Evolutionary conservation across 768 basidiomycete species (phyloP), one percentile per base, ranked within the genome.

Genomic region (Amanita molliuscula): DNA sequence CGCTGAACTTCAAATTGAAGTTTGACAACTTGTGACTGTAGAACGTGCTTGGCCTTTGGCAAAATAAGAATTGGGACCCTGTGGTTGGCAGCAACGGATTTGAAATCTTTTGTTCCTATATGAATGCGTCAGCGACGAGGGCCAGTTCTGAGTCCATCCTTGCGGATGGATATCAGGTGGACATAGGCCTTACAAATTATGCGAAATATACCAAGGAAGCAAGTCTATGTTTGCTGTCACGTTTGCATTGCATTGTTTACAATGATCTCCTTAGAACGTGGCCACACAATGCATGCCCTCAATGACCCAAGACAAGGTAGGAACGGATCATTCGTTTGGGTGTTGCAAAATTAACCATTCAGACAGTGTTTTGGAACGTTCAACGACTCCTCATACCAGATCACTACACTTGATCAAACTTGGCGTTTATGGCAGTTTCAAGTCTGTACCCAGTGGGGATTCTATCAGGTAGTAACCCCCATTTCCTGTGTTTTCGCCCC

Each of bases 371-470:
- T 94, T 58, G 91, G 92, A 4, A 88, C 90, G 0, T 82, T 73
- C 54, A 70, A 94, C 51, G 84, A 84, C 55, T 58, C 69, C 3
- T 71, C 80, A 56, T 95, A 77, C 65, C 72, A 74, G 55, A 69
- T 73, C 10, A 79, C 75, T 1, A 76, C 74, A 9, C 62, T 91
- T 6, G 72, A 79, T 50, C 77, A 89, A 57, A 75, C 74, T 4
- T 97, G 94, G 94, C 75, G 90, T 36, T 67, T 84, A 10, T 97
- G 94, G 94, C 56, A 72, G 4, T 95, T 91, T 75, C 93, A 90
- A 67, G 88, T 91, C 47, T 93, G 91, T 70, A 92, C 89, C 0
- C 79, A 95, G 59, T 97, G 95, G 95, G 95, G 93, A 2, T 99
- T 90, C 65, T 93, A 95, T 62, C 81, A 74, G 26, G 89, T 87